These are phyloP conservation scores for Trametes versicolor DNA, from an alignment of 1,284 basidiomycete species.

Conservation along the genomic window DNA sequence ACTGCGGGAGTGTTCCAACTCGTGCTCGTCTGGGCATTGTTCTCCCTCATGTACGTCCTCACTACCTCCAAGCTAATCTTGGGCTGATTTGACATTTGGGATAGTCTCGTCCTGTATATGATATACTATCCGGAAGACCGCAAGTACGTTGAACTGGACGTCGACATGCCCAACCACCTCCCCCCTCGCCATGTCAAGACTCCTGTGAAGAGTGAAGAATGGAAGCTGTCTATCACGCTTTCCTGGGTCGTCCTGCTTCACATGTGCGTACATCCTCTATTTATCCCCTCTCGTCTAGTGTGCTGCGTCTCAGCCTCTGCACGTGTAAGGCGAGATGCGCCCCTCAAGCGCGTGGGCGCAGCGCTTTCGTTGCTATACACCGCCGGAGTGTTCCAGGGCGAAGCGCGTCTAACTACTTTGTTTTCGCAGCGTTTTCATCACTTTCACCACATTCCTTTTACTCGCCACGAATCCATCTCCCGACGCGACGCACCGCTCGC, in stretches of 20 bases:
- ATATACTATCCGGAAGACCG: constrained; percentile 89
- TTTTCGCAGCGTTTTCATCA: constrained; percentile 57
- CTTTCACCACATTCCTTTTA: constrained; percentile 65
- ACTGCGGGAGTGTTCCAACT: constrained; percentile 90
- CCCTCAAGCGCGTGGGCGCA: not conserved
- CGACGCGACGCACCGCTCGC: constrained; percentile 50
- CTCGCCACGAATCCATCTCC: constrained; percentile 55
- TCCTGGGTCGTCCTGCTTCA: constrained; percentile 80
- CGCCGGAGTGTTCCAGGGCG: not conserved
- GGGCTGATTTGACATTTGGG: not conserved
- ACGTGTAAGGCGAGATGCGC: too few species aligned
- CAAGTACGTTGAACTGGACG: constrained; percentile 68
- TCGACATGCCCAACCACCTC: constrained; percentile 55
- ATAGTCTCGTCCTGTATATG: constrained; percentile 90
- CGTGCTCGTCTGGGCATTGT: constrained; percentile 86
- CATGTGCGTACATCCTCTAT: constrained; percentile 57
- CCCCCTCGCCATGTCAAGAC: constrained; percentile 58
- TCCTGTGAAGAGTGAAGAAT: constrained; percentile 67
- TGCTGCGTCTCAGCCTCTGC: not conserved
- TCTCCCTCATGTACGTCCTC: constrained; percentile 80
- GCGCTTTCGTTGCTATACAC: not conserved
- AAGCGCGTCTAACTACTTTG: constrained; percentile 4
- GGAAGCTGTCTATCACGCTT: constrained; percentile 80
- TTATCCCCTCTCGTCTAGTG: not conserved
- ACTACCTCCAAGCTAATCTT: not conserved